Evolutionary conservation across 2,329 filamentous ascomycete genomes (phyloP).

Genomic region (Phaeosphaeriaceae sp.): DNA sequence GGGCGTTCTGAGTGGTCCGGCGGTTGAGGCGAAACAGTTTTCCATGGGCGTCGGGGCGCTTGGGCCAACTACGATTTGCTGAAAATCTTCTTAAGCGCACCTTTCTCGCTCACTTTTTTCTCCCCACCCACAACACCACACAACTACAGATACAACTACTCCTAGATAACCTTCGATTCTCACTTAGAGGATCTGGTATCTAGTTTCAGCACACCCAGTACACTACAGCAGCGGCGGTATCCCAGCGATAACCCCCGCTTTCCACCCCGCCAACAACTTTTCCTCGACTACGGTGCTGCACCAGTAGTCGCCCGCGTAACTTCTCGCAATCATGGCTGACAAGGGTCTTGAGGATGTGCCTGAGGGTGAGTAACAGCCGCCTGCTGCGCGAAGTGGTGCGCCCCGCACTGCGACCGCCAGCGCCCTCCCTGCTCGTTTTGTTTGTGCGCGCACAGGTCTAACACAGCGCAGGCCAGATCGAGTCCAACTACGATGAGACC

Average conservation of each 20-base stretch:
- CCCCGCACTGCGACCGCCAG: constrained; percentile 19
- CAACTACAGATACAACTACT: constrained; percentile 35
- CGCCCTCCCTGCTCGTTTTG: constrained; percentile 5
- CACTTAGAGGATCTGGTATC: constrained; percentile 56
- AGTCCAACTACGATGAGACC: constrained; percentile 99
- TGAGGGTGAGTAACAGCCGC: constrained; percentile 74
- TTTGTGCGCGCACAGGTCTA: constrained; percentile 14
- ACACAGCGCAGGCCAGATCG: constrained; percentile 82
- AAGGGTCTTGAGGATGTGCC: constrained; percentile 98
- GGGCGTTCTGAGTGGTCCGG: constrained; percentile 4
- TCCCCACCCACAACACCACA: constrained; percentile 35
- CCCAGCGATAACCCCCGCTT: constrained; percentile 50
- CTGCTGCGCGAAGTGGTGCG: constrained; percentile 9
- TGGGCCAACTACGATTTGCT: constrained; percentile 3
- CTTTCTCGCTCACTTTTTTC: constrained; percentile 19
- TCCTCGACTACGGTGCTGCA: constrained; percentile 58
- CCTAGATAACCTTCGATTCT: constrained; percentile 56
- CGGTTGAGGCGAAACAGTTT: constrained; percentile 18
- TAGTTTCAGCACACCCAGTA: constrained; percentile 47
- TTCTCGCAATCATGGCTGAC: constrained; percentile 95
- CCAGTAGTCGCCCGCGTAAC: constrained; percentile 68
- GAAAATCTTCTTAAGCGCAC: constrained; percentile 24
- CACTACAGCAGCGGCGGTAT: constrained; percentile 47
- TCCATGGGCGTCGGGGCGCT: constrained; percentile 1
- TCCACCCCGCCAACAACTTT: constrained; percentile 48